Percentiles rank a stretch among this genome's conserved stretches.
Evolutionary conservation across 345 rosid species (phyloP).

Genomic region (Psidium friedrichsthalianum): DNA sequence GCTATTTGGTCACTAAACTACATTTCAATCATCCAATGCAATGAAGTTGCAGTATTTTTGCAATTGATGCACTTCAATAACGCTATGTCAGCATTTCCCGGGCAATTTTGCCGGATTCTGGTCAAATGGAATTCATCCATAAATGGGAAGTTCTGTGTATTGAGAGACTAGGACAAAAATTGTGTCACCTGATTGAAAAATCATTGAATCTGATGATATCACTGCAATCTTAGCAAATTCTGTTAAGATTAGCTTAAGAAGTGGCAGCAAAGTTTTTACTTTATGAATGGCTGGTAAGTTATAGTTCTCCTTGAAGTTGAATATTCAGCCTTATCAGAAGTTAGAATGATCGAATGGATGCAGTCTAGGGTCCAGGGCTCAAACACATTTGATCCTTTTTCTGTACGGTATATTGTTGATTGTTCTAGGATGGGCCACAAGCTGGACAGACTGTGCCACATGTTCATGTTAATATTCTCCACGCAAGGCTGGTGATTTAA

Average conservation of each 20-base stretch:
- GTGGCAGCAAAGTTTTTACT: neutral
- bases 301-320: neutral
- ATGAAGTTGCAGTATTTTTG: neutral
- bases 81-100: neutral
- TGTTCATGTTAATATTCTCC: conserved; percentile 85
- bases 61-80: neutral
- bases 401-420: neutral
- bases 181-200: neutral
- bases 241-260: neutral
- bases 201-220: neutral
- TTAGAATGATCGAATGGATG: neutral
- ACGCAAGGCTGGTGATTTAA: conserved; percentile 72
- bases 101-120: neutral
- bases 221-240: neutral
- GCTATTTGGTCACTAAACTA: neutral
- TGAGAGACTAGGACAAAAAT: neutral
- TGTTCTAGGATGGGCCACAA: conserved; percentile 74
- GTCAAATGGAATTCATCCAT: neutral
- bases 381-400: neutral
- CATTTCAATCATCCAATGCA: neutral
- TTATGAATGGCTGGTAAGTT: neutral
- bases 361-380: neutral
- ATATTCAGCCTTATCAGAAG: neutral
- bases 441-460: conserved; percentile 92
- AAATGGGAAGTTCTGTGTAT: neutral